Conservation (phyloP, 192 early-diverging fungal genomes). For the Phlyctochytrium planicorne region DNA sequence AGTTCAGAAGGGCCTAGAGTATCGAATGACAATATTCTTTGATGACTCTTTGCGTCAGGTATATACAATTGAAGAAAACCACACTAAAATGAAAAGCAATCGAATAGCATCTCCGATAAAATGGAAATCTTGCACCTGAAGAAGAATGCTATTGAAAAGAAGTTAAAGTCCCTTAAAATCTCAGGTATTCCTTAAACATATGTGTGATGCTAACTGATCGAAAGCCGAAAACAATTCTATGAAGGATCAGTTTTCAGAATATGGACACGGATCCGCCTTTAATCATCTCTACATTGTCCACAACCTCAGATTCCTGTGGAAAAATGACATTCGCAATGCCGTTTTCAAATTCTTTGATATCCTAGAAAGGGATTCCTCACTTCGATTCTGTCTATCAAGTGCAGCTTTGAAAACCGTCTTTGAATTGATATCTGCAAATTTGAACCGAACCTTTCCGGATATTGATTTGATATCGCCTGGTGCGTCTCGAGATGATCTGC, state of each 20-base stretch:
- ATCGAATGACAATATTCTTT: conserved; percentile 34
- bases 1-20: conserved; percentile 49
- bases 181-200: background rate
- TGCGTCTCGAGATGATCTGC: background rate
- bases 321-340: conserved; percentile 77
- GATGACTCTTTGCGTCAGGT: conserved; percentile 41
- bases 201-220: background rate
- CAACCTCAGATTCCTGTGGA: conserved; percentile 84
- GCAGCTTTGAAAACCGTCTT: conserved; percentile 75
- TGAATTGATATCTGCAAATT: conserved; percentile 49
- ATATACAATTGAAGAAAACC: too few species aligned
- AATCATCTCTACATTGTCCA: conserved; percentile 47
- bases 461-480: background rate
- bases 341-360: conserved; percentile 75
- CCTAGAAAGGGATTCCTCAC: conserved; percentile 63
- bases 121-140: conserved; percentile 62
- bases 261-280: conserved; percentile 14
- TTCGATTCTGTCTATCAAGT: conserved; percentile 82
- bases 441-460: conserved; percentile 2
- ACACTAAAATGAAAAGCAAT: conserved; percentile 53
- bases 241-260: background rate
- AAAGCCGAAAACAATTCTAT: background rate
- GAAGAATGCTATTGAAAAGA: conserved; percentile 49
- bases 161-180: conserved; percentile 32
- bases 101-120: conserved; percentile 54